Percentiles rank a stretch among this genome's conserved stretches.
Conservation (phyloP, 345 rosid genomes). For the Adansonia digitata region DNA sequence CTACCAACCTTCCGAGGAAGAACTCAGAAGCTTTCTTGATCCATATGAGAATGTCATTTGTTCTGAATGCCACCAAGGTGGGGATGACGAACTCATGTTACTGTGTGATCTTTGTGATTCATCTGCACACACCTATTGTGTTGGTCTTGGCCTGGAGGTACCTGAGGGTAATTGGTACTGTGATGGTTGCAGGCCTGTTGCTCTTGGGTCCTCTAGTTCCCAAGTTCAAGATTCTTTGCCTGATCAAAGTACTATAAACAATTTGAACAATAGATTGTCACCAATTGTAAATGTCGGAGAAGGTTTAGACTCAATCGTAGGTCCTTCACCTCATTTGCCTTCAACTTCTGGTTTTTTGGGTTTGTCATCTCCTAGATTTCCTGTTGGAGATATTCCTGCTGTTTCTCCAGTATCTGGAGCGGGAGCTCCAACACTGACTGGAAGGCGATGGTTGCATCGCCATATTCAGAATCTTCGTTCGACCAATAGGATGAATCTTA, state of each 20-base stretch:
- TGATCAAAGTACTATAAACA: constrained; percentile 43
- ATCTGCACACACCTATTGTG: constrained; percentile 96
- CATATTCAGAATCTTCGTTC: constrained; percentile 70
- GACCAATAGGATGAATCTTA: constrained; percentile 36
- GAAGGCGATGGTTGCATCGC: constrained; percentile 78
- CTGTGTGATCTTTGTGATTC: constrained; percentile 97
- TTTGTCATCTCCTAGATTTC: constrained; percentile 64
- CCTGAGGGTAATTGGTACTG: constrained; percentile 99
- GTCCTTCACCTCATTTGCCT: constrained; percentile 48
- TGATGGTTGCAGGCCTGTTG: constrained; percentile 81
- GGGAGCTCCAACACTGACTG: constrained; percentile 79
- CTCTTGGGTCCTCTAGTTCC: constrained; percentile 69
- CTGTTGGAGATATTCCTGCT: constrained; percentile 41
- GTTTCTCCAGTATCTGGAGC: constrained; percentile 62
- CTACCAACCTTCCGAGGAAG: constrained; percentile 97
- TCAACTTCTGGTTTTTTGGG: constrained; percentile 41
- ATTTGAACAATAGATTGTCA: constrained; percentile 43
- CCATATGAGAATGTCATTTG: constrained; percentile 92
- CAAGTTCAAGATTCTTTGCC: constrained; percentile 42
- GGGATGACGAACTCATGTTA: constrained; percentile 96
- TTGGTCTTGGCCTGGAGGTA: constrained; percentile 90
- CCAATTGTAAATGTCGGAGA: constrained; percentile 42
- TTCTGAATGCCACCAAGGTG: constrained; percentile 88
- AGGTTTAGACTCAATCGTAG: constrained; percentile 40
- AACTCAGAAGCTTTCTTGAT: constrained; percentile 82